Base-by-base conservation (phyloP, 352 stramenopile genomes). In the Phytophthora capsici region DNA sequence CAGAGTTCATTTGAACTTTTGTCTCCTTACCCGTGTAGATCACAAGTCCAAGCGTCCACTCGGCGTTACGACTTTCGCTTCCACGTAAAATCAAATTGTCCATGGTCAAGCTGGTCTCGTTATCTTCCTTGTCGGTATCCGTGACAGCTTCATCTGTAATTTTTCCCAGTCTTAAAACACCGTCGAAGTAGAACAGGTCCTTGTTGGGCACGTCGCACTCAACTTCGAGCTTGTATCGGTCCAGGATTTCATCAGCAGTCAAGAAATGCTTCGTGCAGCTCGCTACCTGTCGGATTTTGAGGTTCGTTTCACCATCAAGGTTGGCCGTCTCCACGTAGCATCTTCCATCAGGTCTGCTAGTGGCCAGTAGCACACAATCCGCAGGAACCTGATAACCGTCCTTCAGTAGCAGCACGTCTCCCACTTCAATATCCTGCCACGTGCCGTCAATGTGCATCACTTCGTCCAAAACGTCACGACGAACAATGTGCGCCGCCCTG, bases 321-420 rank as follows among this genome's bases (percentile, higher is more conserved):
- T 96, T 96, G 4, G 84, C 82, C 20, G 89, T 96, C 57, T 96
- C 87, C 1, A 96, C 78, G 55, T 95, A 96, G 53, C 84, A 94
- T 14, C 86, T 74, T 1, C 89, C 89, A 64, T 95, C 87, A 0
- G 80, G 43, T 25, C 84, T 80, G 52, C 76, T 93, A 5, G 89
- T 95, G 1, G 86, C 84, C 9, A 96, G 58, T 16, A 96, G 40
- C 47, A 96, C 73, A 48, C 88, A 95, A 44, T 96, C 89, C 0
- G 89, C 82, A 34, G 89, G 88, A 13, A 95, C 81, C 48, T 93
- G 84, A 50, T 96, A 84, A 16, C 86, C 85, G 41, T 94, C 71
- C 60, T 93, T 91, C 28, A 96, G 54, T 19, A 95, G 68, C 60
- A 96, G 50, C 20, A 96, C 57, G 57, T 96, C 89, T 10, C 89